A percentile compares a stretch with the other conserved stretches of the same genome.
phyloP scores from a whole-genome alignment of 495 filamentous ascomycete species.

The Talaromyces nanjingensis region DNA sequence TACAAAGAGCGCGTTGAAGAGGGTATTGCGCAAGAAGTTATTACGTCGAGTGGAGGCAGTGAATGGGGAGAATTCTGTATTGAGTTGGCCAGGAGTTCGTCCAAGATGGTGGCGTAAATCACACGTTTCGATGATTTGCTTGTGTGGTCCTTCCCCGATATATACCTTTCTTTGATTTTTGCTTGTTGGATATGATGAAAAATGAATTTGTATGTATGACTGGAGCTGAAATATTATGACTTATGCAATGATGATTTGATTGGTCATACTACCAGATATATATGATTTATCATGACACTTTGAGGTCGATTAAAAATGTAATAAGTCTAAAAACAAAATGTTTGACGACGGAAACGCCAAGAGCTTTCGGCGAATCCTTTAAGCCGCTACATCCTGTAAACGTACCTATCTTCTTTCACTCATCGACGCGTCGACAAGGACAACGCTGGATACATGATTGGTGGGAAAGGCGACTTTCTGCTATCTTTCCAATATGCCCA shows the following conservation, averaged over 20 bases:
- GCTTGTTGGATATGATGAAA: background rate
- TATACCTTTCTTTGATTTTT: background rate
- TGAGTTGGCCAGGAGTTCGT: constrained; percentile 40
- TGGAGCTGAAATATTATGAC: background rate
- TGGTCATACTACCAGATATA: too few relatives aligned
- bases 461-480: too few relatives aligned
- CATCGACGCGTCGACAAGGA: too few relatives aligned
- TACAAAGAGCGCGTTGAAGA: constrained; percentile 66
- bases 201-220: background rate
- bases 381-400: too few relatives aligned
- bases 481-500: too few relatives aligned
- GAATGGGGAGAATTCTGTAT: constrained; percentile 56
- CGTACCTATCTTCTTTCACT: too few relatives aligned
- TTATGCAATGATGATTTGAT: background rate
- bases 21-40: constrained; percentile 45
- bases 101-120: constrained; percentile 3
- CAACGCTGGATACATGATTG: too few relatives aligned
- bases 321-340: too few relatives aligned
- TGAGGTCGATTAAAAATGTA: too few relatives aligned
- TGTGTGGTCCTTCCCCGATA: background rate
- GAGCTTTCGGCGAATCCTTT: too few relatives aligned
- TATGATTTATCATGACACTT: too few relatives aligned
- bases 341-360: too few relatives aligned
- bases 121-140: background rate
- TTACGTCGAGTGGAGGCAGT: constrained; percentile 26